Conservation (phyloP, 257 asterid species). For the Solanum virginianum region DNA sequence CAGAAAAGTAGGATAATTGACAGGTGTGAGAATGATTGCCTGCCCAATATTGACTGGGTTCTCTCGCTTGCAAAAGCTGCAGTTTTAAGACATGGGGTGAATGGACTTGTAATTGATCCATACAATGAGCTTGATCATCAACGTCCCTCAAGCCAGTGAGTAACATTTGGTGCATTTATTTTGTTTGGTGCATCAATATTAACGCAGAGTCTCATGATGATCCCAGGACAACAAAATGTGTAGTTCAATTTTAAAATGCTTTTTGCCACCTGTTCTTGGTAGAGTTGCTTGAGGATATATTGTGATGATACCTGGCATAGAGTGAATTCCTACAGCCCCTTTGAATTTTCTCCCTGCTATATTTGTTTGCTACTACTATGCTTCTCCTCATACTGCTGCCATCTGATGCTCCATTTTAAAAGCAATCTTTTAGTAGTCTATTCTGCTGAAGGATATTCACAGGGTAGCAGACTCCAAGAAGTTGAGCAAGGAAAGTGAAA, state of each 20-base stretch:
- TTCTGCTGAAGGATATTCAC: background rate
- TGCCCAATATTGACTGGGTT: slow-evolving; percentile 86
- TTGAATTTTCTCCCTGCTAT: background rate
- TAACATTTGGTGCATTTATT: slow-evolving; percentile 2
- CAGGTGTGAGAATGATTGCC: slow-evolving; percentile 94
- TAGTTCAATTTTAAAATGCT: background rate
- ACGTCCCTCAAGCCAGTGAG: slow-evolving; percentile 75
- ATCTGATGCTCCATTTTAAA: background rate
- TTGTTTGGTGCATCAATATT: background rate
- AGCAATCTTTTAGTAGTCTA: background rate
- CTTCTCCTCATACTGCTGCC: background rate
- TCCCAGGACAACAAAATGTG: background rate
- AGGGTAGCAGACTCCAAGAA: background rate
- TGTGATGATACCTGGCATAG: background rate
- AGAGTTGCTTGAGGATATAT: background rate
- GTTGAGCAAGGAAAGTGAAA: background rate
- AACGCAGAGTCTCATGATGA: background rate
- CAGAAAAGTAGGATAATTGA: slow-evolving; percentile 8
- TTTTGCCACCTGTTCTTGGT: background rate
- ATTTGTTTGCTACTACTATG: background rate
- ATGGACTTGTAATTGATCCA: slow-evolving; percentile 94
- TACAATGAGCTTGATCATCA: slow-evolving; percentile 98
- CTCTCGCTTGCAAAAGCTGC: slow-evolving; percentile 86
- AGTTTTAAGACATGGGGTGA: slow-evolving; percentile 82
- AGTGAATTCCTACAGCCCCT: background rate